Evolutionary conservation across 768 basidiomycete genomes (phyloP).

Genomic region (Kwoniella shandongensis): DNA sequence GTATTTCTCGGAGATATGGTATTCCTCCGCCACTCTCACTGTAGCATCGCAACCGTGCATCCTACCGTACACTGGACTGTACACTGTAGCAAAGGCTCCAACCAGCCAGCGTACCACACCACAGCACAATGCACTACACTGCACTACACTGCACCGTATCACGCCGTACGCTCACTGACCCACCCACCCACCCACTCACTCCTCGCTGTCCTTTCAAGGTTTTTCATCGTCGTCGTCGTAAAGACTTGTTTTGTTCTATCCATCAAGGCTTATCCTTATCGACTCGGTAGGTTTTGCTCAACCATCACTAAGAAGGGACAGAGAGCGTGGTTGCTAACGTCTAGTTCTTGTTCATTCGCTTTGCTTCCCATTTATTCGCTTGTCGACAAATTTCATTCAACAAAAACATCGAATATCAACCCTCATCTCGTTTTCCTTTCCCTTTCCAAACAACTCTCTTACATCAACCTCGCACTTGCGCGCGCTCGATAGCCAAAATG

Average conservation of each 20-base stretch:
- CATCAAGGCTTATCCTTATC: conserved; percentile 13
- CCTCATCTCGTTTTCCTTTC: neutral
- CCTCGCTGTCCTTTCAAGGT: neutral
- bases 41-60: no score
- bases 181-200: neutral
- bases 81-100: no score
- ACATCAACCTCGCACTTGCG: neutral
- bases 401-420: neutral
- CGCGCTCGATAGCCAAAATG: conserved; percentile 41
- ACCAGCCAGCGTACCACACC: no score
- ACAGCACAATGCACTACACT: no score
- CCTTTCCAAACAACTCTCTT: neutral
- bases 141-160: no score
- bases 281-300: conserved; percentile 11
- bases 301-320: neutral
- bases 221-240: neutral
- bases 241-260: conserved; percentile 6
- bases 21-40: no score
- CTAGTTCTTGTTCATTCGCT: neutral
- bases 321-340: neutral
- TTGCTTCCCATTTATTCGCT: neutral
- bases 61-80: no score
- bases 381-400: no score
- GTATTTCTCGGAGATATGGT: no score
- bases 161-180: no score